Conservation (phyloP, 2,329 filamentous ascomycete species). For the Alternaria infectoria region DNA sequence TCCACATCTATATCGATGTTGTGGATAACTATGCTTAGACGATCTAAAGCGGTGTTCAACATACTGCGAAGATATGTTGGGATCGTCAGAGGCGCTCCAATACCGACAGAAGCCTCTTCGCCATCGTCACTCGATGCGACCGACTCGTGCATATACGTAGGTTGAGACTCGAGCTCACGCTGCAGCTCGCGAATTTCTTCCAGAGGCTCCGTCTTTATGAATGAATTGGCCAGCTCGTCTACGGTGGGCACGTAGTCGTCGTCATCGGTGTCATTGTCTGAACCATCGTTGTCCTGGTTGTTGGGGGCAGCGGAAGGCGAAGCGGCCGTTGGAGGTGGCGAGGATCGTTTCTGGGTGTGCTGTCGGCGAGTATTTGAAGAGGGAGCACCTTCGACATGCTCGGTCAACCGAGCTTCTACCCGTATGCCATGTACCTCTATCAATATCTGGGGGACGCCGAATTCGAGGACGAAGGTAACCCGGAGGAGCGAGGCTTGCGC, state of each 20-base stretch:
- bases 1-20: constrained; percentile 72
- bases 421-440: constrained; percentile 84
- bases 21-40: constrained; percentile 70
- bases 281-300: constrained; percentile 23
- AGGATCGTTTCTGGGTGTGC: constrained; percentile 11
- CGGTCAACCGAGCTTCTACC: constrained; percentile 58
- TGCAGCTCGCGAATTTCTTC: constrained; percentile 72
- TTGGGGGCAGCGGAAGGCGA: constrained; percentile 18
- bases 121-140: constrained; percentile 65
- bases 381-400: constrained; percentile 14
- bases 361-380: constrained; percentile 9
- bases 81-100: constrained; percentile 71
- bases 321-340: constrained; percentile 6
- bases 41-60: constrained; percentile 75
- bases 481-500: constrained; percentile 79
- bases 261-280: constrained; percentile 44
- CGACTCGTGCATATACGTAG: constrained; percentile 67
- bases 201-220: constrained; percentile 73
- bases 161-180: constrained; percentile 69
- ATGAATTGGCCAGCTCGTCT: constrained; percentile 77
- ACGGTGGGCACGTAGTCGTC: constrained; percentile 66
- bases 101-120: constrained; percentile 68
- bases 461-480: constrained; percentile 84
- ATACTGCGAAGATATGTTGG: constrained; percentile 75
- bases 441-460: constrained; percentile 82